These are phyloP conservation scores for Jaltomata sinuosa DNA, from an alignment of 257 asterid genomes.

Conservation along the genomic window DNA sequence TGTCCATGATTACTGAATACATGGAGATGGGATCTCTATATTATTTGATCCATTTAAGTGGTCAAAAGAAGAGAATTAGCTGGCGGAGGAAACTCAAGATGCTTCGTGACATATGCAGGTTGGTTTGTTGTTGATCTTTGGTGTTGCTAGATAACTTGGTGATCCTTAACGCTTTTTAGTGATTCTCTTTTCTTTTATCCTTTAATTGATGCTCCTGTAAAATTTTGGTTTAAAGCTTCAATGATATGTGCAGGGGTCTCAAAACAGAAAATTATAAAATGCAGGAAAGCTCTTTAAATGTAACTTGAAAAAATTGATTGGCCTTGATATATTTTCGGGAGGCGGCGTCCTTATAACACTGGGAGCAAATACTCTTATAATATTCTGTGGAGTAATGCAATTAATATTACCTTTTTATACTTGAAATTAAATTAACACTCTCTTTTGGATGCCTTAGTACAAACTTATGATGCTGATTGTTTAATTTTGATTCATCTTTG, in stretches of 20 bases:
- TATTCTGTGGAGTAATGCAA: not conserved
- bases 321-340: not conserved
- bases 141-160: not conserved
- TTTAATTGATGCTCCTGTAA: not conserved
- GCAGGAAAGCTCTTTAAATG: not conserved
- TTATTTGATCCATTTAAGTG: slow-evolving; percentile 78
- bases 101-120: slow-evolving; percentile 99
- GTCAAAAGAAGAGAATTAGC: slow-evolving; percentile 83
- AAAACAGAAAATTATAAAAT: not conserved
- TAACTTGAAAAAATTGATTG: not conserved
- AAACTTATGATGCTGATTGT: not conserved
- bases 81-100: slow-evolving; percentile 90
- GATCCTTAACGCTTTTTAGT: not conserved
- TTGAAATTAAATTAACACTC: not conserved
- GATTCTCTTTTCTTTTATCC: not conserved
- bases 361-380: not conserved
- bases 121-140: slow-evolving; percentile 9
- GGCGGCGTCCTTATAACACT: not conserved
- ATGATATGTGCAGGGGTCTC: not conserved
- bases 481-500: not conserved
- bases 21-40: slow-evolving; percentile 98
- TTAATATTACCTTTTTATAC: not conserved
- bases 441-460: not conserved
- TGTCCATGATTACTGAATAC: slow-evolving; percentile 92
- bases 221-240: not conserved